phyloP scores from a whole-genome alignment of 495 filamentous ascomycete species.

The Lasiosphaeria miniovina region DNA sequence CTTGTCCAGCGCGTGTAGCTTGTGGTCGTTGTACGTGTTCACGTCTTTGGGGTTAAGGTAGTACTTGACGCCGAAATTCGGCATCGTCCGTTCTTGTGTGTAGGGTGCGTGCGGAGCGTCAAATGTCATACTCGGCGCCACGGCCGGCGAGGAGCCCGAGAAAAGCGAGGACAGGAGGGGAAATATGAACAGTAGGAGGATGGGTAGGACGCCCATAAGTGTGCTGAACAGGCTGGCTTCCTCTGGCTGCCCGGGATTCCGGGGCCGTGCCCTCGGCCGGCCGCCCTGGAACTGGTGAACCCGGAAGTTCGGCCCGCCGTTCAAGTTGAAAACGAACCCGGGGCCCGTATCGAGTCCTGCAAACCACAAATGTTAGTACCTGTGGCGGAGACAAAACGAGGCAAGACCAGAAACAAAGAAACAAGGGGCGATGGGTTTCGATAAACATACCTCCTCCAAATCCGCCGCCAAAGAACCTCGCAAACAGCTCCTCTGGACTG shows the following conservation, averaged over 20 bases:
- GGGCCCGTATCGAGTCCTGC: slow-evolving; percentile 66
- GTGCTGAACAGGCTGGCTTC: slow-evolving; percentile 51
- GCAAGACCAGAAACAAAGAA: neutral
- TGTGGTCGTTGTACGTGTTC: slow-evolving; percentile 58
- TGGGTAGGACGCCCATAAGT: slow-evolving; percentile 68
- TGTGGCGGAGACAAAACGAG: neutral
- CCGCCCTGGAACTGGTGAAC: slow-evolving; percentile 84
- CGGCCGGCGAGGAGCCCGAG: slow-evolving; percentile 55
- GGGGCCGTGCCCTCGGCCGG: slow-evolving; percentile 64
- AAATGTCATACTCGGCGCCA: slow-evolving; percentile 65
- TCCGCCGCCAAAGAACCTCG: slow-evolving; percentile 85
- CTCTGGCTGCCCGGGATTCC: slow-evolving; percentile 59
- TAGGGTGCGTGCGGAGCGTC: slow-evolving; percentile 64
- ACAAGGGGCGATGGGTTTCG: neutral
- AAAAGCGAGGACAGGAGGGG: slow-evolving; percentile 83
- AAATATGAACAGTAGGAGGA: slow-evolving; percentile 84
- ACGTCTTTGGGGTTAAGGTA: slow-evolving; percentile 80
- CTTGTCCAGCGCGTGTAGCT: slow-evolving; percentile 71
- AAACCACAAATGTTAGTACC: slow-evolving; percentile 8
- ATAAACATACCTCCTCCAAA: slow-evolving; percentile 31
- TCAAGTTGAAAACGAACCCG: slow-evolving; percentile 88
- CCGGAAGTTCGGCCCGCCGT: slow-evolving; percentile 74
- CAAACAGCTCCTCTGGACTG: slow-evolving; percentile 93
- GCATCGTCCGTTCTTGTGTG: slow-evolving; percentile 69
- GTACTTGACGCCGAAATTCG: slow-evolving; percentile 70